Base-by-base conservation (phyloP, 306 rosid species). In the Acmispon strigosus region DNA sequence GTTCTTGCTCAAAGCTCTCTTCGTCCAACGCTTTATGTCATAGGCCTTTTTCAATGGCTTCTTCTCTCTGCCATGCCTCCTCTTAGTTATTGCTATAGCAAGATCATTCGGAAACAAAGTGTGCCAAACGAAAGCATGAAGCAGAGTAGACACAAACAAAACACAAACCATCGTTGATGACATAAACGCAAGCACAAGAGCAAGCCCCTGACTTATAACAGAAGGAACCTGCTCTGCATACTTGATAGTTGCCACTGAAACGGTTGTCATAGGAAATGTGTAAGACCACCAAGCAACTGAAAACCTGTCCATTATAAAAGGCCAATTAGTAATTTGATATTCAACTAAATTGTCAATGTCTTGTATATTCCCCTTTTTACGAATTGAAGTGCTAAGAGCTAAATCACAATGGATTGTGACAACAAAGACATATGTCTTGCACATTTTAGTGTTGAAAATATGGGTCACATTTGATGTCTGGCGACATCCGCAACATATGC, bases 241-340 rank as follows among this genome's bases (percentile, higher is more conserved):
- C 70, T 81, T 87, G 76, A 89, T 89, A 34, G 96, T 83, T 10
- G 92, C 96, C 71, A 89, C 90, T 11, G 92, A 78, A 8, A 85
- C 86, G 2, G 98, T 92, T 50, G 98, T 89, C 96, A 84, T 89
- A 1, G 92, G 95, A 62, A 89, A 89, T 22, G 96, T 87, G 79
- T 89, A 92, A 49, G 96, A 84, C 98, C 96, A 87, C 98, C 95
- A 89, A 10, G 98, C 92, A 75, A 92, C 94, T 1, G 96, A 89
- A 83, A 92, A 92, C 76, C 98, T 89, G 83, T 75, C 69, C 44
- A 75, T 58, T 2, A 53, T 42, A 24, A 29, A 27, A 34, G 3
- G 4, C 54, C 19, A 11, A 17, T 17, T 51, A 49, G 11, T 13
- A 42, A 13, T 41, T 27, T 7, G 22, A 62, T 27, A 27, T 45